Conservation (phyloP, 257 asterid genomes). For the Penstemon newberryi region DNA sequence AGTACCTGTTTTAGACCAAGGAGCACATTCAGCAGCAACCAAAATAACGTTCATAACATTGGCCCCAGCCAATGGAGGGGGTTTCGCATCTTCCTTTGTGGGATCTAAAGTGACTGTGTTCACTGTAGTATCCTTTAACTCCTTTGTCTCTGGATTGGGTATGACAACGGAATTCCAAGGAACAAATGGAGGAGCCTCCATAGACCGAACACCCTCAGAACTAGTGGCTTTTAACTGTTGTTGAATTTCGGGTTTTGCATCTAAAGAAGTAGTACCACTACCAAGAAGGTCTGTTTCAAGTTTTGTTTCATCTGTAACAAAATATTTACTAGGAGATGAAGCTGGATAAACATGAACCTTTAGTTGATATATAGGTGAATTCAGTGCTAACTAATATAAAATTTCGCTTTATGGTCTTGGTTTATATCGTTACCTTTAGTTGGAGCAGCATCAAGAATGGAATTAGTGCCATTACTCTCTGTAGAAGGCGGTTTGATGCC, state of each 20-base stretch:
- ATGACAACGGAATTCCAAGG: slow-evolving; percentile 34
- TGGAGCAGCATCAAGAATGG: slow-evolving; percentile 39
- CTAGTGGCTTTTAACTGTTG: slow-evolving; percentile 26
- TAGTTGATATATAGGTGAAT: background rate
- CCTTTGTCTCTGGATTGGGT: slow-evolving; percentile 29
- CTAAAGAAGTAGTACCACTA: slow-evolving; percentile 26
- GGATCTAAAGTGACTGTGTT: slow-evolving; percentile 36
- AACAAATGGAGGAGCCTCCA: slow-evolving; percentile 36
- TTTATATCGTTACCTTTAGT: slow-evolving; percentile 31
- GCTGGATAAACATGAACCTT: slow-evolving; percentile 27
- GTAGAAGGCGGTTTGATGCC: slow-evolving; percentile 29
- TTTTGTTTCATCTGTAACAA: slow-evolving; percentile 38
- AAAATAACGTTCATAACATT: slow-evolving; percentile 86
- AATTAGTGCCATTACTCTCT: slow-evolving; percentile 33
- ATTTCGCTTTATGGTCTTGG: slow-evolving; percentile 19
- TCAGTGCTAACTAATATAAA: slow-evolving; percentile 14
- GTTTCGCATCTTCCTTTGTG: slow-evolving; percentile 46
- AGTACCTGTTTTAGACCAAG: slow-evolving; percentile 94
- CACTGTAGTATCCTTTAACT: slow-evolving; percentile 25
- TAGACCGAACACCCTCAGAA: slow-evolving; percentile 31
- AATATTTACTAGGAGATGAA: slow-evolving; percentile 30
- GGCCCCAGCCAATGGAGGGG: slow-evolving; percentile 88
- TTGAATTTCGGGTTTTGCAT: slow-evolving; percentile 25
- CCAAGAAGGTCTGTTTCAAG: slow-evolving; percentile 37
- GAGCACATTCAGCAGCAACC: slow-evolving; percentile 92